Evolutionary conservation across 1,284 basidiomycete genomes (phyloP), one percentile per base, ranked within the genome.

Genomic region (Lentinus polychrous): DNA sequence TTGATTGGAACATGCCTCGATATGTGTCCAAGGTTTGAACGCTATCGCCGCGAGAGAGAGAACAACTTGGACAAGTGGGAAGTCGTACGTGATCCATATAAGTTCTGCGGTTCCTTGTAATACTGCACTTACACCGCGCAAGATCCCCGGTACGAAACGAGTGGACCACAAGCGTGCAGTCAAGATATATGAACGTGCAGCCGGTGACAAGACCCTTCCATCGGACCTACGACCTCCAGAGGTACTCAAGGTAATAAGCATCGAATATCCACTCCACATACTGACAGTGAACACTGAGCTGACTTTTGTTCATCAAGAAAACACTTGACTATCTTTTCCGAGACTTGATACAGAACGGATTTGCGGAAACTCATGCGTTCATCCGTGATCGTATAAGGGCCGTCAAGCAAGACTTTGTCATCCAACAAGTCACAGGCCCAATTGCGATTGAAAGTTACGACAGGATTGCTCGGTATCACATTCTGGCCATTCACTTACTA

Each of bases 21-120:
- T 54, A 97, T 98, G 93, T 98, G 95, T 64, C 91, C 93, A 4
- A 83, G 88, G 45, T 95, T 91, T 59, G 95, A 99, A 67, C 76
- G 88, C 17, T 93, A 95, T 63, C 80, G 93, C 58, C 78, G 95
- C 40, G 92, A 98, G 65, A 80, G 85, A 50, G 91, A 95, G 60
- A 89, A 91, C 61, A 91, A 94, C 59, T 75, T 97, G 1, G 86
- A 91, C 58, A 81, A 84, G 52, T 88, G 88, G 73, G 95, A 98
- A 72, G 76, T 79, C 53, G 91, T 94, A 66, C 58, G 86, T 71
- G 47, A 34, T 38, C 37, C 47, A 22, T 53, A 32, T 37, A 42
- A 20, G 6, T 12, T 10, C 41, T 31, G 43, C 39, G 35, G 22
- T 45, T 53, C 18, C 14, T 17, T 4, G 15, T 55, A 66, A 66